A percentile compares a stretch with the other conserved stretches of the same genome.
Conservation (phyloP, 306 rosid genomes). For the Medicago truncatula region DNA sequence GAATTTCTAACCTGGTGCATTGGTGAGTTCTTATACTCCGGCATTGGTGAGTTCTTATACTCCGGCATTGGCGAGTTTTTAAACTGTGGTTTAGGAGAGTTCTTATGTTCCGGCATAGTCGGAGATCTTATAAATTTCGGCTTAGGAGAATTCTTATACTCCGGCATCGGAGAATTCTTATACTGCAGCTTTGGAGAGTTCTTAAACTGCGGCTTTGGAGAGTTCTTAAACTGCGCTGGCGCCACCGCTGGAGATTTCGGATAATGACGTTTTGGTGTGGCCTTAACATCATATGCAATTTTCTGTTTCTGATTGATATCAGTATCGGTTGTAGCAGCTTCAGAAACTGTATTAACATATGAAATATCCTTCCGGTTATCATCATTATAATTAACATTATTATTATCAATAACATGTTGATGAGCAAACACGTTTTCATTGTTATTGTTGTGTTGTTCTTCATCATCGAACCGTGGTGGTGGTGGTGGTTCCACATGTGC, state of each 20-base stretch:
- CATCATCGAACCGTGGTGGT: background rate
- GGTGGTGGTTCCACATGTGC: background rate
- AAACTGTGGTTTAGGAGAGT: constrained; percentile 7
- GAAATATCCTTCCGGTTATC: background rate
- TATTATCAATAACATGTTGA: background rate
- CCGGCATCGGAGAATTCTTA: background rate
- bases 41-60: background rate
- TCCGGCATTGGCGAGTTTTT: constrained; percentile 1
- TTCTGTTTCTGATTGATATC: background rate
- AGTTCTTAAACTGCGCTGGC: background rate
- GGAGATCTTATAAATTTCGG: background rate
- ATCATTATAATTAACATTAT: background rate
- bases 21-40: constrained; percentile 2
- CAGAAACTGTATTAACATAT: background rate
- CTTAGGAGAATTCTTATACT: background rate
- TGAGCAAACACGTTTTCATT: background rate
- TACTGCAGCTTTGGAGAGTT: background rate
- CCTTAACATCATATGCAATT: background rate
- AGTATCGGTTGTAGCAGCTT: background rate
- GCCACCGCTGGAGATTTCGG: background rate
- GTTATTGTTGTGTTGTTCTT: background rate
- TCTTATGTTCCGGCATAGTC: background rate
- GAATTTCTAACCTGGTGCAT: background rate
- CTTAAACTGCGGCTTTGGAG: background rate
- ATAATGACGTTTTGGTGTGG: constrained; percentile 27